Conservation (phyloP, 176 grass and related monocot genomes). For the Chloris gayana region DNA sequence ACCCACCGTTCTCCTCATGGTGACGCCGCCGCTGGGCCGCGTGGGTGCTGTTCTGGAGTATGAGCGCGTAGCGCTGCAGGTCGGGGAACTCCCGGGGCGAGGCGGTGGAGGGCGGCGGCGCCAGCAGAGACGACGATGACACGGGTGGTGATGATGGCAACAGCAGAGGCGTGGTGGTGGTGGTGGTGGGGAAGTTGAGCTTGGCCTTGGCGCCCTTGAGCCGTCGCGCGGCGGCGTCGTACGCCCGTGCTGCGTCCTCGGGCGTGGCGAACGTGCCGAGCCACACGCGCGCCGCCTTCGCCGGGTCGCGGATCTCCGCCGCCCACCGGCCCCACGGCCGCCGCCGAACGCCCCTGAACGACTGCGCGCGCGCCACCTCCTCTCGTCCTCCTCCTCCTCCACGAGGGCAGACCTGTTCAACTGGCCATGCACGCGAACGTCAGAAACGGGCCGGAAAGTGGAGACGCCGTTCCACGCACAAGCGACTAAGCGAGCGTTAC, state of each 20-base stretch:
- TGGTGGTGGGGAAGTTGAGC: slow-evolving; percentile 42
- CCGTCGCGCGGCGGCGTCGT: slow-evolving; percentile 37
- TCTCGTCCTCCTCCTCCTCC: not conserved
- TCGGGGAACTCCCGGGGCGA: not conserved
- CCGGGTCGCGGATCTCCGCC: slow-evolving; percentile 71
- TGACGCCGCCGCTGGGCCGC: not conserved
- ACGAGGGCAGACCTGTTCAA: not conserved
- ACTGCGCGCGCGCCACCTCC: not conserved
- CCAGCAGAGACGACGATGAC: not conserved
- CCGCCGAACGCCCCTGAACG: slow-evolving; percentile 71
- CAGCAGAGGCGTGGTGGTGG: not conserved
- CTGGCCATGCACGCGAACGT: not conserved
- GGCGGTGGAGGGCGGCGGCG: not conserved
- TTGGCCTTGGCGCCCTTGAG: slow-evolving; percentile 44
- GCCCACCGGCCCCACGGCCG: slow-evolving; percentile 77
- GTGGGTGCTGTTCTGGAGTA: slow-evolving; percentile 23
- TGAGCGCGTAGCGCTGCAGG: slow-evolving; percentile 26
- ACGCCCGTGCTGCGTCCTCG: slow-evolving; percentile 38
- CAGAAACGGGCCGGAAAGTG: too few relatives aligned
- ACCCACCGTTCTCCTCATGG: not conserved
- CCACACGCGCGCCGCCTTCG: slow-evolving; percentile 39
- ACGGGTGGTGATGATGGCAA: not conserved
- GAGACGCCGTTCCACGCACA: too few relatives aligned
- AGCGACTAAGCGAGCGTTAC: too few relatives aligned
- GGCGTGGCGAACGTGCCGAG: slow-evolving; percentile 45